A percentile compares a stretch with the other conserved stretches of the same genome.
These are phyloP conservation scores for Candida hungchunana DNA, from an alignment of 805 yeast genomes.

Conservation along the genomic window DNA sequence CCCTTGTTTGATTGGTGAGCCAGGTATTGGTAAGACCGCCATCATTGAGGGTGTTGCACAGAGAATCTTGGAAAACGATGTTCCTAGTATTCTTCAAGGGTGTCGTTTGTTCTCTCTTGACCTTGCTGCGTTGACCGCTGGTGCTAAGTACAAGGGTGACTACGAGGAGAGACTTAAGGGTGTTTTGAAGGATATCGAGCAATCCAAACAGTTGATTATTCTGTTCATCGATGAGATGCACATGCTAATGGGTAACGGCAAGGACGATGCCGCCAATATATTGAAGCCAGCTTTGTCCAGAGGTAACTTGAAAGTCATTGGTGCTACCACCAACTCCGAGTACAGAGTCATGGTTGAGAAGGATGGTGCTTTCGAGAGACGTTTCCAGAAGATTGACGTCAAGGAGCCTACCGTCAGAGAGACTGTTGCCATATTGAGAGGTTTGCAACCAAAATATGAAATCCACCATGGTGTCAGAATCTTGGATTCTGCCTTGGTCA, in stretches of 20 bases:
- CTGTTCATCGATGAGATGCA: conserved; percentile 97
- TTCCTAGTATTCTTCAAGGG: conserved; percentile 79
- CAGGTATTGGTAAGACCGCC: conserved; percentile 98
- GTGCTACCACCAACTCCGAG: conserved; percentile 95
- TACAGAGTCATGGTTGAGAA: conserved; percentile 89
- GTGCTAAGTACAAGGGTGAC: conserved; percentile 98
- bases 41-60: conserved; percentile 99
- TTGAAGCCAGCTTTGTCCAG: conserved; percentile 97
- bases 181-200: conserved; percentile 89
- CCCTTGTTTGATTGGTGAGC: conserved; percentile 96
- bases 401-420: conserved; percentile 90
- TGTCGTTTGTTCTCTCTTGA: conserved; percentile 85
- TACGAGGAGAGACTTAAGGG: conserved; percentile 98
- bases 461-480: conserved; percentile 97
- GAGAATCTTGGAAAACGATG: conserved; percentile 92
- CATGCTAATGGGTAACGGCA: conserved; percentile 99
- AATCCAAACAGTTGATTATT: conserved; percentile 79
- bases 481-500: conserved; percentile 86
- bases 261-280: conserved; percentile 92
- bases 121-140: conserved; percentile 95
- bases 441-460: conserved; percentile 91
- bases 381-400: conserved; percentile 96
- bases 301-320: conserved; percentile 94
- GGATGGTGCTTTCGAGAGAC: conserved; percentile 98
- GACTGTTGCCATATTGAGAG: conserved; percentile 94